These are phyloP conservation scores for Chenopodium formosanum DNA, from an alignment of 148 eudicot genomes.

Conservation along the genomic window DNA sequence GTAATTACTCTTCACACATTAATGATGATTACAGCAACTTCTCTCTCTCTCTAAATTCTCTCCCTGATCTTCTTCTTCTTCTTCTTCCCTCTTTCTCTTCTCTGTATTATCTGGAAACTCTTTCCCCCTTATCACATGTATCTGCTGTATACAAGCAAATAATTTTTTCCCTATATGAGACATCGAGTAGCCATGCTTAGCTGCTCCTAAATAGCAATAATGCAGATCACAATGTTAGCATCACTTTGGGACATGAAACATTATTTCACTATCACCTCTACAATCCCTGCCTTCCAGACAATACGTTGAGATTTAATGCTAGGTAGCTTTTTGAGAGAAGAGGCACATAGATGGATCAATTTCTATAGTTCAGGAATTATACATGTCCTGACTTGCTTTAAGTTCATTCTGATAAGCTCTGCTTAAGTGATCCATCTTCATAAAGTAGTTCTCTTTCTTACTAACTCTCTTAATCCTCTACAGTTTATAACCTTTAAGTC, in stretches of 20 bases:
- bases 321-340: neutral
- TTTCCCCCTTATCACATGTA: neutral
- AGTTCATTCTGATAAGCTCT: neutral
- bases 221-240: neutral
- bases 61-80: too few relatives aligned
- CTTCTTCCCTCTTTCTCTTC: too few relatives aligned
- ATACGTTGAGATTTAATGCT: neutral
- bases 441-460: neutral
- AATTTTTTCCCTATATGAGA: neutral
- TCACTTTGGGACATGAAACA: neutral
- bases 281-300: neutral
- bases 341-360: neutral
- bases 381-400: neutral
- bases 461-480: neutral
- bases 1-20: too few relatives aligned
- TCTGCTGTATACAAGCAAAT: neutral
- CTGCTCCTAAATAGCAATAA: neutral
- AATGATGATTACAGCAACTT: too few relatives aligned
- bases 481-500: neutral
- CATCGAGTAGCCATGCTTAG: neutral
- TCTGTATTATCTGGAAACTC: too few relatives aligned
- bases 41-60: too few relatives aligned
- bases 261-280: neutral
- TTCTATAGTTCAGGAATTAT: neutral
- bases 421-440: neutral